Base-by-base conservation (phyloP, 2,329 filamentous ascomycete species). In the Botryotinia calthae region DNA sequence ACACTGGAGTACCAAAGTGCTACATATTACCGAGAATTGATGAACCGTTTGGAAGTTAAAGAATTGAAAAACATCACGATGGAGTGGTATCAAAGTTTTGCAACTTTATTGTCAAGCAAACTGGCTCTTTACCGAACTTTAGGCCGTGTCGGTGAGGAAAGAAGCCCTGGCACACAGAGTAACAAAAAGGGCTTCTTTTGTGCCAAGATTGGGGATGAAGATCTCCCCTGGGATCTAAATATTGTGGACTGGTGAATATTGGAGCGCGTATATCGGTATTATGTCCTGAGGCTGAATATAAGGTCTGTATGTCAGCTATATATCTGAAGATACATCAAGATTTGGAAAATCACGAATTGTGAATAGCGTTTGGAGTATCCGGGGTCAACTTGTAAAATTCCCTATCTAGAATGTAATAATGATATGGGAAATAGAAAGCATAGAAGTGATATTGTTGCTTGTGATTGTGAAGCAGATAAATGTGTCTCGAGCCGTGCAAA, bases 161-260 rank as follows among this genome's bases (percentile, higher is more conserved):
- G 12, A 34, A 18, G 18, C 20, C 46, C 37, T 59, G 25, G 16
- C 12, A n/a, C 16, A 28, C 16, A 54, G 31, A 12, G 25, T 31
- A 28, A 67, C 42, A 25, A 48, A 14, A 18, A 22, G 1, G 25
- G 46, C 7, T 75, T 75, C 31, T 44, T 70, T 6, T 75, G 69
- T 20, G 72, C 59, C 4, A 16, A 58, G 8, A 67, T 75, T 22
- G n/a, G 28, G 1, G 70, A 73, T 25, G 65, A 64, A 22, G 72
- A 75, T 40, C 54, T 73, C n/a, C 72, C 73, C n/a, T 75, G 73
- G 69, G 48, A 65, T 56, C 66, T 3, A 25, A n/a, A 18, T 7
- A 48, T 10, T 16, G 37, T 65, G 8, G 59, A 65, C 12, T 71
- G 59, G 59, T 71, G 14, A 56, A 65, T 34, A 0, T 22, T 14